Evolutionary conservation across 2,329 filamentous ascomycete species (phyloP).

Genomic region (Coniochaeta pulveracea): DNA sequence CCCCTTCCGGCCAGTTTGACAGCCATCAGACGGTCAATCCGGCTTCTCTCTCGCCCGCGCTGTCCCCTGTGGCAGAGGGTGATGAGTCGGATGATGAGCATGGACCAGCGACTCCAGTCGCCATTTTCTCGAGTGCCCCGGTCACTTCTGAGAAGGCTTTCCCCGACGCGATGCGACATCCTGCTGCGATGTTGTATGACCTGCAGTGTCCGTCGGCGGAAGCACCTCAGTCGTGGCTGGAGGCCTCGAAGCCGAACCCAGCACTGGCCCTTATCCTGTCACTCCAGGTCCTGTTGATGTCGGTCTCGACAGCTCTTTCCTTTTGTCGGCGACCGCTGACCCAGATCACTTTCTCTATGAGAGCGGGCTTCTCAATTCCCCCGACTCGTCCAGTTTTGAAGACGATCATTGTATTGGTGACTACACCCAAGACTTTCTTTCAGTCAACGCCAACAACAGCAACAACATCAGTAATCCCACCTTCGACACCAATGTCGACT

Average conservation of each 20-base stretch:
- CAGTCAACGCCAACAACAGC: slow-evolving; percentile 19
- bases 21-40: slow-evolving; percentile 45
- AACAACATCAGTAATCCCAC: slow-evolving; percentile 24
- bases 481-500: slow-evolving; percentile 34
- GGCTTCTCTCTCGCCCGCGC: slow-evolving; percentile 46
- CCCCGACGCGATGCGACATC: slow-evolving; percentile 98
- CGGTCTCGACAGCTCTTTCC: slow-evolving; percentile 60
- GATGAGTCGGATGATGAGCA: slow-evolving; percentile 16
- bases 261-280: slow-evolving; percentile 36
- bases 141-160: slow-evolving; percentile 28
- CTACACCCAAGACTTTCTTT: slow-evolving; percentile 31
- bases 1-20: slow-evolving; percentile 24
- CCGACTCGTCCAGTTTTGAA: slow-evolving; percentile 55
- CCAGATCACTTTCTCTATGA: slow-evolving; percentile 68
- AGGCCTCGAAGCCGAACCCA: slow-evolving; percentile 28
- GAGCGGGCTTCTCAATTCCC: slow-evolving; percentile 63
- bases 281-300: slow-evolving; percentile 49
- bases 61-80: slow-evolving; percentile 39
- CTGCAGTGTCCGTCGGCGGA: slow-evolving; percentile 97
- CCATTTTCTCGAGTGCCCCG: slow-evolving; percentile 14
- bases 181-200: slow-evolving; percentile 99
- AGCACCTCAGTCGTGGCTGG: slow-evolving; percentile 33
- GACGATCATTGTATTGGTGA: slow-evolving; percentile 57
- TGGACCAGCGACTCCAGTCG: slow-evolving; percentile 11
- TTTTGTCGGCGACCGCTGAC: slow-evolving; percentile 56